A percentile compares a stretch with the other conserved stretches of the same genome.
Evolutionary conservation across 306 rosid genomes (phyloP).

Genomic region (Quercus parvula): DNA sequence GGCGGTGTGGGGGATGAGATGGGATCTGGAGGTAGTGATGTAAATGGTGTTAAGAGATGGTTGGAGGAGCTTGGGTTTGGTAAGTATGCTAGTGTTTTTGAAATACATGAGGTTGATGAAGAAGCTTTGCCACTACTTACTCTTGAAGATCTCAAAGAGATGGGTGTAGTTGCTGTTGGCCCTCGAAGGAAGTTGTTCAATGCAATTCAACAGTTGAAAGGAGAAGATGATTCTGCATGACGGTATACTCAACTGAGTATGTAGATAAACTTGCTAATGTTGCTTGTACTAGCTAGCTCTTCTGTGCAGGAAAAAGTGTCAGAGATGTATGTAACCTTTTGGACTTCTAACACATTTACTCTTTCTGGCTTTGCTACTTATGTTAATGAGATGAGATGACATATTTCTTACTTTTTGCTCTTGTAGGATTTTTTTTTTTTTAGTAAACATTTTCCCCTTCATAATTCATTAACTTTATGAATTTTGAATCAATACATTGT

Average conservation of each 20-base stretch:
- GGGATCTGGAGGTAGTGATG: constrained; percentile 3
- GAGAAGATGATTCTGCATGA: constrained; percentile 13
- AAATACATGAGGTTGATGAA: constrained; percentile 45
- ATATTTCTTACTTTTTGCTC: neutral
- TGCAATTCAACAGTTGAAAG: constrained; percentile 30
- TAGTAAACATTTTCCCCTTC: neutral
- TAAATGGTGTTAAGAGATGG: constrained; percentile 25
- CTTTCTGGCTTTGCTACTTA: neutral
- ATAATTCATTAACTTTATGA: neutral
- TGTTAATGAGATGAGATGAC: neutral
- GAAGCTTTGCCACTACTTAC: constrained; percentile 41
- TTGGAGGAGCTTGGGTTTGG: constrained; percentile 38
- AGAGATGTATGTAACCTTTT: constrained; percentile 14
- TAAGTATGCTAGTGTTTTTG: constrained; percentile 33
- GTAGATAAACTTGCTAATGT: constrained; percentile 4
- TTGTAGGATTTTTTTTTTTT: neutral
- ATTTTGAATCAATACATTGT: neutral
- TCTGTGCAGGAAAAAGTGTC: constrained; percentile 13
- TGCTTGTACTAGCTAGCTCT: neutral
- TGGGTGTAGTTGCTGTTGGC: constrained; percentile 37
- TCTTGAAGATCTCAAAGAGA: constrained; percentile 47
- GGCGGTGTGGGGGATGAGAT: constrained; percentile 15
- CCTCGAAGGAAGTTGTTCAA: constrained; percentile 32
- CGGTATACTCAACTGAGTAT: neutral
- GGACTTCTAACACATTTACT: constrained; percentile 20